Conservation (phyloP, 805 yeast genomes). For the Starmerella tilneyi region DNA sequence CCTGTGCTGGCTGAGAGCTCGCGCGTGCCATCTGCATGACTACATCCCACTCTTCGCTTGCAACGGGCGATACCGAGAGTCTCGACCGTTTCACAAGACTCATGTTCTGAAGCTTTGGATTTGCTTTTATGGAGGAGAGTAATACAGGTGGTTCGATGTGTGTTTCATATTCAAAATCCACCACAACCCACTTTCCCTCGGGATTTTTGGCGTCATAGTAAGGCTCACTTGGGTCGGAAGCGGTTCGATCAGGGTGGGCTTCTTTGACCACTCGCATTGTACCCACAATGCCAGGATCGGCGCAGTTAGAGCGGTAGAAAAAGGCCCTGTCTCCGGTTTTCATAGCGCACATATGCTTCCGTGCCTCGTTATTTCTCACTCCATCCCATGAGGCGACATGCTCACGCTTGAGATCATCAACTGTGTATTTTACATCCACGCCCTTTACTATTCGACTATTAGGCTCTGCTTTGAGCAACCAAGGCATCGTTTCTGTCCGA, state of each 20-base stretch:
- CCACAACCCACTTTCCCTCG: conserved; percentile 49
- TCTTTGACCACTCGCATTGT: conserved; percentile 29
- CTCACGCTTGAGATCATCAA: conserved; percentile 36
- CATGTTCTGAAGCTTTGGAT: conserved; percentile 34
- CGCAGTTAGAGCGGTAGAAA: conserved; percentile 49
- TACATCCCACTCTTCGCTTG: conserved; percentile 35
- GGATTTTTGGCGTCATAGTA: conserved; percentile 42
- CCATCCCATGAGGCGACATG: conserved; percentile 48
- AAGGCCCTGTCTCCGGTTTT: conserved; percentile 38
- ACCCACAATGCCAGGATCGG: conserved; percentile 47
- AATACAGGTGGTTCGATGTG: conserved; percentile 36
- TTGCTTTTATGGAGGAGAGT: conserved; percentile 35
- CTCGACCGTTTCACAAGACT: conserved; percentile 41
- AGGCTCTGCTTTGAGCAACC: conserved; percentile 53
- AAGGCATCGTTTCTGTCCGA: too few species aligned
- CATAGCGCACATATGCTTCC: conserved; percentile 44
- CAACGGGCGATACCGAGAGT: conserved; percentile 44
- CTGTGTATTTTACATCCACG: conserved; percentile 41
- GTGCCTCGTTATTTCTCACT: conserved; percentile 49
- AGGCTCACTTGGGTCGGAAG: conserved; percentile 36
- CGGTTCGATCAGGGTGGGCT: conserved; percentile 31
- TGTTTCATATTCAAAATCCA: conserved; percentile 39
- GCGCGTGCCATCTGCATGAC: conserved; percentile 31
- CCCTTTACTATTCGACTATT: conserved; percentile 41
- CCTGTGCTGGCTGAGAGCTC: neutral